Base-by-base conservation (phyloP, 2,329 filamentous ascomycete genomes). In the Trichoderma breve region DNA sequence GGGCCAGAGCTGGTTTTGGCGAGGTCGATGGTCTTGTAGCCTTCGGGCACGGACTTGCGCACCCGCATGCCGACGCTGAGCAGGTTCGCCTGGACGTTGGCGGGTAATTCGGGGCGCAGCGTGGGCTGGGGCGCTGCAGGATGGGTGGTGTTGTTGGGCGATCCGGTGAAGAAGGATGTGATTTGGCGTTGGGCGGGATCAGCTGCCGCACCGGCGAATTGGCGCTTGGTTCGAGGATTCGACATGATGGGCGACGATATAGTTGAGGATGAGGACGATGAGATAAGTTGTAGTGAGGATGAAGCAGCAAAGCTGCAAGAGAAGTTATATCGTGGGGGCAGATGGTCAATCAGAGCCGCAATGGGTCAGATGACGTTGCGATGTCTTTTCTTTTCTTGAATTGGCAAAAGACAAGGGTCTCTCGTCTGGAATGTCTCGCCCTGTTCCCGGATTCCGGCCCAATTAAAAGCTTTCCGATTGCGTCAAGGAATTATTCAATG, bases 41-140 rank as follows among this genome's bases (percentile, higher is more conserved):
- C 95, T 80, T 98, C 95, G 0, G 94, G 92, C 8, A 98, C 92
- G 12, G 93, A 93, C 84, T 98, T 98, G 79, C 95, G 92, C 65
- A 98, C 88, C 28, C 95, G 91, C 94, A 98, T 98, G 77, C 95
- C 95, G 74, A 98, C 95, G 77, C 88, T 93, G 55, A 98, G 86
- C n/a, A 98, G 90, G 74, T 92, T 92, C 43, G 94, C 87, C 81
- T 97, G 93, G 36, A 97, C 86, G 8, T 85, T 85, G 28, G 86
- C 81, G 1, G 93, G 90, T 15, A 95, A 84, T 4, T 80, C 76
- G 4, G 89, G 88, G 18, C 84, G 82, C 15, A 76, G 75, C 18
- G 77, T 63, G 24, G 65, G 28, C 73, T 21, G 55, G 78, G 76
- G 18, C 76, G 78, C 36, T 6, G 75, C 68, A 36, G 72, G 34